Evolutionary conservation across 306 rosid species (phyloP), one percentile per base, ranked within the genome.

Genomic region (Prunus salicina): DNA sequence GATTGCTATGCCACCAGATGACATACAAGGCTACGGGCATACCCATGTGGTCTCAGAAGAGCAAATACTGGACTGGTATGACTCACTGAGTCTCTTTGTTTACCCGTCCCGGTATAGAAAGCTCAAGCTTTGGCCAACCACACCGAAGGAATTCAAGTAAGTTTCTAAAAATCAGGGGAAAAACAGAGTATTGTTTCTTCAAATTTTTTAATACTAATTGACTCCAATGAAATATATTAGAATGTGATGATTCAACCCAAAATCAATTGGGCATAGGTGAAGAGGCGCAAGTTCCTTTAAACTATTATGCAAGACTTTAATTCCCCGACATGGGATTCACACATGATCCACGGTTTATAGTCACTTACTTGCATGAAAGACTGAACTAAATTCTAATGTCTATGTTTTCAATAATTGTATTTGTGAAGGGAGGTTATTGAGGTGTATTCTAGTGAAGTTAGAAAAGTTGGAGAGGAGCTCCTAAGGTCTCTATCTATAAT

Each of bases 61-160:
- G 2, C 80, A 85, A 41, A 80, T 73, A 18, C 78, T 77, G 69
- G 81, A 79, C 50, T 85, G 86, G 86, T n/a, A 55, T 25, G 81
- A 85, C 71, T 19, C 74, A 20, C 16, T 58, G 19, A 9, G 43
- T 75, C 73, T 43, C 0, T 0, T 15, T 7, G 49, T 81, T 15
- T 20, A 78, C 22, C 90, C 84, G 3, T 11, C 45, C 25, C 34
- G 4, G 0, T 75, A 45, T n/a, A 60, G 86, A 73, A 83, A 74
- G 50, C 79, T 69, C 64, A 58, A 47, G n/a, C 5, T 75, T 56
- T 86, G 85, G 88, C 85, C 88, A 30, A 53, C 60, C 19, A 41
- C 66, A 14, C 83, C 85, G 0, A 2, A 65, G 38, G 57, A 67
- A 14, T 83, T 81, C 83, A 82, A 61, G 76, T 78, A 51, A 24